Percentiles rank a stretch among this genome's conserved stretches.
Conservation (phyloP, 2,329 filamentous ascomycete species). For the Microdochium trichocladiopsis region DNA sequence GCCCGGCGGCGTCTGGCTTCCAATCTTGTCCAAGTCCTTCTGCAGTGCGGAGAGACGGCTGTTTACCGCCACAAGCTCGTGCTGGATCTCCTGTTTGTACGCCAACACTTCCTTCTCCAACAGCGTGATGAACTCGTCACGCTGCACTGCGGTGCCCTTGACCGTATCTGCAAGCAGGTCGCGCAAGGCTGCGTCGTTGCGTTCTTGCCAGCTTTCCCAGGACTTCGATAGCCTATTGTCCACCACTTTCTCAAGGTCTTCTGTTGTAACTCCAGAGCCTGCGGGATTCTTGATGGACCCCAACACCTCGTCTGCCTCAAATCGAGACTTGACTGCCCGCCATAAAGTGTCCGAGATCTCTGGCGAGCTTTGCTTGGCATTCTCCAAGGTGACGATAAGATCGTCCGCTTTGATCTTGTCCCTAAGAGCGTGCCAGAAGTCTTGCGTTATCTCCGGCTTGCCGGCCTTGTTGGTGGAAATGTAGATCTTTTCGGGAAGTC, state of each 20-base stretch:
- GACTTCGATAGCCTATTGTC: conserved; percentile 25
- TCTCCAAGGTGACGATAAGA: conserved; percentile 38
- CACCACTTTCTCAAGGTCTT: conserved; percentile 18
- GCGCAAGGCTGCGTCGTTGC: conserved; percentile 32
- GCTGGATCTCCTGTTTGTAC: conserved; percentile 11
- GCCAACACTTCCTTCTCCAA: conserved; percentile 22
- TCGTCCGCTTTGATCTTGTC: conserved; percentile 43
- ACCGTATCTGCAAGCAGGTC: conserved; percentile 27
- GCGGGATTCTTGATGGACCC: conserved; percentile 11
- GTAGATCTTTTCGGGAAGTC: conserved; percentile 50
- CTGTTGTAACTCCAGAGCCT: conserved; percentile 13
- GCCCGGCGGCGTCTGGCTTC: conserved; percentile 11
- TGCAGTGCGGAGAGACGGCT: conserved; percentile 8
- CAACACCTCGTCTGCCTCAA: conserved; percentile 25
- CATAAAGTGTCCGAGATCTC: conserved; percentile 38
- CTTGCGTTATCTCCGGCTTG: conserved; percentile 43
- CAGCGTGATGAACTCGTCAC: conserved; percentile 19
- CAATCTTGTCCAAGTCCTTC: conserved; percentile 22
- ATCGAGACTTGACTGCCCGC: conserved; percentile 33
- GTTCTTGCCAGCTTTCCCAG: conserved; percentile 46
- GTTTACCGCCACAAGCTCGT: conserved; percentile 10
- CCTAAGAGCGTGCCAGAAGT: conserved; percentile 60
- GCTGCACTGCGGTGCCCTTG: conserved; percentile 16
- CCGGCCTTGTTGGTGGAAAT: conserved; percentile 46
- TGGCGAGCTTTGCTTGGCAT: conserved; percentile 26